Evolutionary conservation across 31 red algal species (phyloP).

Genomic region (Odonthalia washingtoniensis): DNA sequence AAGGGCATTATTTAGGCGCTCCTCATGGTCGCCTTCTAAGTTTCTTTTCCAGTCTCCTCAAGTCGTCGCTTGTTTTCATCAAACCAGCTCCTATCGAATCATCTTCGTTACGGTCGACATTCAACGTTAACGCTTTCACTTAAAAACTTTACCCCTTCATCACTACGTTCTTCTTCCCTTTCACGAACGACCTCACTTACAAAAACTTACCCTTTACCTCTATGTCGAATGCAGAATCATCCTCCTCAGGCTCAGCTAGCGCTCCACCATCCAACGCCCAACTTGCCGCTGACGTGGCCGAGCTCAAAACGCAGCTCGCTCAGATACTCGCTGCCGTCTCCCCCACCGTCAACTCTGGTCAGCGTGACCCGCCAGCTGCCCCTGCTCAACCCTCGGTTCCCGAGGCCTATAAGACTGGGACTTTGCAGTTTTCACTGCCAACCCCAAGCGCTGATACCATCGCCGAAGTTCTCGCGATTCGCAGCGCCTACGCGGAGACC

Average conservation of each 20-base stretch:
- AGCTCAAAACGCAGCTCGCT: not conserved
- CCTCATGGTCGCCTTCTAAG: no score
- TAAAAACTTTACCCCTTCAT: no score
- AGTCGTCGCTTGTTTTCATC: not conserved
- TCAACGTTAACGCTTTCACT: no score
- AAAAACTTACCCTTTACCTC: not conserved
- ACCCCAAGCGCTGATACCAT: slow-evolving; percentile 20
- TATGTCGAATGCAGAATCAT: not conserved
- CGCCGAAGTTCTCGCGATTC: slow-evolving; percentile 5
- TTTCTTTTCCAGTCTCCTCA: not conserved
- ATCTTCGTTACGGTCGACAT: not conserved
- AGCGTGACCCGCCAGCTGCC: not conserved
- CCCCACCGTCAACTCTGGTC: not conserved
- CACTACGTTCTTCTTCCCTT: not conserved
- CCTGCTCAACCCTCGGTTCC: not conserved
- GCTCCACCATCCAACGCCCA: not conserved
- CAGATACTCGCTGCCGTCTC: not conserved
- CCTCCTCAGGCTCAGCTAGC: not conserved
- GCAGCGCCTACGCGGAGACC: not conserved
- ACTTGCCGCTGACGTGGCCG: not conserved
- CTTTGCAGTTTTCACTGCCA: slow-evolving; percentile 28
- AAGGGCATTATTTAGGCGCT: no score
- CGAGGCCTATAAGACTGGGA: not conserved
- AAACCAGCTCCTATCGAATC: not conserved
- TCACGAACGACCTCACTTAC: not conserved